Base-by-base conservation (phyloP, 139 green algal species). In the Edaphochlamys debaryana region DNA sequence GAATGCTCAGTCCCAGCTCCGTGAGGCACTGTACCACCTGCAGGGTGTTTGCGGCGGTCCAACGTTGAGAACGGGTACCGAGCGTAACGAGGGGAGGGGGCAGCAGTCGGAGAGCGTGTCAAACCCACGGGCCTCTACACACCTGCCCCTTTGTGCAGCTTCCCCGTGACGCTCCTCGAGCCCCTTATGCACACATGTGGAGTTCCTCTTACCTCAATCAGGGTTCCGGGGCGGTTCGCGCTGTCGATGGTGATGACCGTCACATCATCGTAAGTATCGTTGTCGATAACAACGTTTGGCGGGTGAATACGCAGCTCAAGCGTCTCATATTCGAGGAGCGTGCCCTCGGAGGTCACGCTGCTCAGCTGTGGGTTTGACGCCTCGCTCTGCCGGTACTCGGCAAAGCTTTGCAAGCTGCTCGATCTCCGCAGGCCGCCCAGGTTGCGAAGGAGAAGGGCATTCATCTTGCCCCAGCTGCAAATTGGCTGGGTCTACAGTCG, bases 11-110 rank as follows among this genome's bases (percentile, higher is more conserved):
- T 8, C 95, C 94, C 5, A 99, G 85, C 89, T 98, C 96, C 9
- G 96, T 98, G 4, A 99, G 92, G 74, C 96, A 93, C 80, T 99
- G 95, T n/a, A 99, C 96, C 32, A 99, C 94, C 95, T 98, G 92
- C 11, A n/a, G n/a, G n/a, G n/a, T n/a, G n/a, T n/a, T n/a, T n/a
- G n/a, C n/a, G n/a, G n/a, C n/a, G n/a, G n/a, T n/a, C n/a, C n/a
- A n/a, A n/a, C n/a, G n/a, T n/a, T n/a, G n/a, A n/a, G n/a, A n/a
- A n/a, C n/a, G n/a, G n/a, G n/a, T n/a, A n/a, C n/a, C n/a, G n/a
- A n/a, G n/a, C n/a, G n/a, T n/a, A n/a, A n/a, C n/a, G n/a, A n/a
- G n/a, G n/a, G n/a, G n/a, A n/a, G n/a, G n/a, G n/a, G n/a, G n/a
- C n/a, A n/a, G n/a, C n/a, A n/a, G n/a, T n/a, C n/a, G n/a, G n/a